Evolutionary conservation across 306 rosid genomes (phyloP).

Genomic region (Alnus rubra): DNA sequence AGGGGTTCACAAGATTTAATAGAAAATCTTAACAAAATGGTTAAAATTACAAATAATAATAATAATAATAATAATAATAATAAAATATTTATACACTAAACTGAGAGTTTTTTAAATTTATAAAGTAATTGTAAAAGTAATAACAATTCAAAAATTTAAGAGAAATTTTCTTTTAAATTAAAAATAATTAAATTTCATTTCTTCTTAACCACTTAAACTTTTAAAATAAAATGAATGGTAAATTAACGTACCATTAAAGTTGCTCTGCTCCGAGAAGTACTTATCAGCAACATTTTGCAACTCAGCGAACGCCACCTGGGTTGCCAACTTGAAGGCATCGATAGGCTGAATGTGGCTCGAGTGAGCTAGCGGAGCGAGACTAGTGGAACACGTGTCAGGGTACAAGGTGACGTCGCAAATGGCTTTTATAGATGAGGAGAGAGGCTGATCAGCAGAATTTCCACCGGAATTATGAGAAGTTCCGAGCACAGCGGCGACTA

Average conservation of each 20-base stretch:
- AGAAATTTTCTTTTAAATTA: too few species aligned
- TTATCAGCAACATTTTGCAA: constrained; percentile 30
- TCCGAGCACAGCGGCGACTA: constrained; percentile 49
- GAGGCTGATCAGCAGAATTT: constrained; percentile 6
- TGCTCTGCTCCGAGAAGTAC: constrained; percentile 34
- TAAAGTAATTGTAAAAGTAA: too few species aligned
- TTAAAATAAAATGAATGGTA: too few species aligned
- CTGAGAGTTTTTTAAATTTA: too few species aligned
- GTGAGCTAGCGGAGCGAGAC: constrained; percentile 39
- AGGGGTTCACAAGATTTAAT: too few species aligned
- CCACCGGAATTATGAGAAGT: background rate
- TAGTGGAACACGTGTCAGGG: constrained; percentile 48
- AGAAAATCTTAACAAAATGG: too few species aligned
- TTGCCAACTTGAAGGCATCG: constrained; percentile 45
- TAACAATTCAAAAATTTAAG: too few species aligned
- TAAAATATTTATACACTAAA: too few species aligned
- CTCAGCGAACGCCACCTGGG: constrained; percentile 50
- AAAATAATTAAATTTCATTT: too few species aligned
- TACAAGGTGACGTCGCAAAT: constrained; percentile 72
- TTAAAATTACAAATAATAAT: too few species aligned
- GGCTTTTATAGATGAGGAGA: constrained; percentile 54
- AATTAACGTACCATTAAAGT: constrained; percentile 8
- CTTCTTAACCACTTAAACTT: too few species aligned
- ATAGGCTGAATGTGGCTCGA: constrained; percentile 47
- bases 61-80: too few species aligned